Evolutionary conservation across 345 rosid species (phyloP).

Genomic region (Arabis hirsuta): DNA sequence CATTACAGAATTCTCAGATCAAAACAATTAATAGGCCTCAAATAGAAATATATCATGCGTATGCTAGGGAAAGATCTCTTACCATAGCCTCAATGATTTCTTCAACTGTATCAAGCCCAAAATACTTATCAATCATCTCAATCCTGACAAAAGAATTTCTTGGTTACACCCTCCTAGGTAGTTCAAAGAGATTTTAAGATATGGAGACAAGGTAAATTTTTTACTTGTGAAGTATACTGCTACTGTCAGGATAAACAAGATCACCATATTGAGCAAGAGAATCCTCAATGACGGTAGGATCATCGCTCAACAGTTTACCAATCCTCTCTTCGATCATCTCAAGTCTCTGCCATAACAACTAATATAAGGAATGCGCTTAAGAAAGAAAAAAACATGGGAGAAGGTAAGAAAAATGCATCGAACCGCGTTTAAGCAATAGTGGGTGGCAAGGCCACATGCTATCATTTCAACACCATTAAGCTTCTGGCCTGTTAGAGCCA

Average conservation of each 20-base stretch:
- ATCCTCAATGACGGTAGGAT: conserved; percentile 67
- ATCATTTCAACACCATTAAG: conserved; percentile 90
- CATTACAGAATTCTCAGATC: conserved; percentile 8
- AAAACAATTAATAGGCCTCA: conserved; percentile 10
- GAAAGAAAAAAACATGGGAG: conserved; percentile 22
- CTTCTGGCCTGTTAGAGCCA: conserved; percentile 90
- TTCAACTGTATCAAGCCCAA: conserved; percentile 82
- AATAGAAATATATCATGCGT: not conserved
- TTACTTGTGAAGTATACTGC: conserved; percentile 74
- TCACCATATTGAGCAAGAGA: conserved; percentile 90
- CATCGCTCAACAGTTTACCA: conserved; percentile 82
- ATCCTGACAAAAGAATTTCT: conserved; percentile 53
- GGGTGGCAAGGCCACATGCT: conserved; percentile 95
- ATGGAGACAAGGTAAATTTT: conserved; percentile 14
- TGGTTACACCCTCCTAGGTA: conserved; percentile 16
- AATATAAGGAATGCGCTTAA: conserved; percentile 18
- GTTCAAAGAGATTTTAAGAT: conserved; percentile 11
- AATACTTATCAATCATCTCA: conserved; percentile 76
- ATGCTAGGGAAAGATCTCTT: conserved; percentile 40
- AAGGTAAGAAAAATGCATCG: conserved; percentile 36
- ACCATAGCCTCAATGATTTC: conserved; percentile 88
- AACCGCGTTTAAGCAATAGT: conserved; percentile 70
- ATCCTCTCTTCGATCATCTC: conserved; percentile 74
- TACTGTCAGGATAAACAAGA: conserved; percentile 72
- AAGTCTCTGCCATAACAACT: conserved; percentile 63